These are phyloP conservation scores for Populus simonii DNA, from an alignment of 345 rosid genomes.

Conservation along the genomic window DNA sequence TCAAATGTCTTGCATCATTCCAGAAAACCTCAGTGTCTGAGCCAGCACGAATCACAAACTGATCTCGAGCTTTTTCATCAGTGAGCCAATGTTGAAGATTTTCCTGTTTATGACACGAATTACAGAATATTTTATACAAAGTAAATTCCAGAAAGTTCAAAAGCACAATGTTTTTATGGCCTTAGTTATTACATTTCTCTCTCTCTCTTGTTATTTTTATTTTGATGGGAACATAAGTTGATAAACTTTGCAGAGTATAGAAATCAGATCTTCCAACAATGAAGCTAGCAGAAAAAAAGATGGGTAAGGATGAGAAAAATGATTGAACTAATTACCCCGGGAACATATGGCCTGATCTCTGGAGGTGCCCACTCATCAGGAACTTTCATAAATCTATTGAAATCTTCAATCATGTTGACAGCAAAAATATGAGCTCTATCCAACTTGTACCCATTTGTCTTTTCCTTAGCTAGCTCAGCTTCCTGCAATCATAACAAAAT, in stretches of 20 bases:
- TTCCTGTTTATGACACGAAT: slow-evolving; percentile 49
- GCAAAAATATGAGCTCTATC: slow-evolving; percentile 74
- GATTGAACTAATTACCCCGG: slow-evolving; percentile 56
- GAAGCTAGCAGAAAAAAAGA: background rate
- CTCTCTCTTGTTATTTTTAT: too few species aligned
- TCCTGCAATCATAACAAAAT: slow-evolving; percentile 45
- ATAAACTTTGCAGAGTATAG: background rate
- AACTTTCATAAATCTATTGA: slow-evolving; percentile 76
- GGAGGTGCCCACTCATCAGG: slow-evolving; percentile 94
- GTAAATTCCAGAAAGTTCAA: background rate
- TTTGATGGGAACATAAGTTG: background rate
- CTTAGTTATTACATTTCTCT: background rate
- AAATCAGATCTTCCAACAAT: background rate
- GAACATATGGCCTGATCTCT: slow-evolving; percentile 60
- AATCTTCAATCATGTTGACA: slow-evolving; percentile 77
- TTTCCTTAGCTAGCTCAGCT: slow-evolving; percentile 90
- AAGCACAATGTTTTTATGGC: background rate
- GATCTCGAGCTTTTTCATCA: slow-evolving; percentile 91
- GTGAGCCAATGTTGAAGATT: slow-evolving; percentile 92
- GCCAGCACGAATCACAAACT: slow-evolving; percentile 87
- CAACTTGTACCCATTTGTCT: slow-evolving; percentile 63
- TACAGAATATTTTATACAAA: background rate
- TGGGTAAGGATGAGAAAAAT: background rate
- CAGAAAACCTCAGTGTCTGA: slow-evolving; percentile 88
- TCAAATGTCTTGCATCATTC: slow-evolving; percentile 90